Evolutionary conservation across 2,329 filamentous ascomycete genomes (phyloP).

Genomic region (Fusarium siculi): DNA sequence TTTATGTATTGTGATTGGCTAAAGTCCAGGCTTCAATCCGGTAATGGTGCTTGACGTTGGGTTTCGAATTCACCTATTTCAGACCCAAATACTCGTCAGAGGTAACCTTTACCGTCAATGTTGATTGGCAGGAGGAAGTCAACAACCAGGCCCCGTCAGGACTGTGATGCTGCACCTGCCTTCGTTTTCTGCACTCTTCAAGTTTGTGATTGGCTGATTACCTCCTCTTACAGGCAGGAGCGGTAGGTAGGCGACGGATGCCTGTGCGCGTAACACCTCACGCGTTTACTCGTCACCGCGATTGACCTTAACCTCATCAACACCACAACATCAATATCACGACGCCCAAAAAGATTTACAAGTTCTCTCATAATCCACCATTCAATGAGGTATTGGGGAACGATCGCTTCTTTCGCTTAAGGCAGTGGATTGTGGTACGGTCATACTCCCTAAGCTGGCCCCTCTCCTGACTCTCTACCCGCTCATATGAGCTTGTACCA

Average conservation of each 20-base stretch:
- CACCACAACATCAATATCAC: neutral
- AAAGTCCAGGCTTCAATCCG: neutral
- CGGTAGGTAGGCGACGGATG: slow-evolving; percentile 6
- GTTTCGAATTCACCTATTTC: neutral
- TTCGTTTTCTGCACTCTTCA: neutral
- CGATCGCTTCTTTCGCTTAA: slow-evolving; percentile 11
- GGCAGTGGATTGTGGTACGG: slow-evolving; percentile 24
- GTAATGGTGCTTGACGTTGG: neutral
- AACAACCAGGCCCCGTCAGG: neutral
- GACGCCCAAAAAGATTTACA: neutral
- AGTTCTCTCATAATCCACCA: neutral
- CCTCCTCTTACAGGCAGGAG: slow-evolving; percentile 10
- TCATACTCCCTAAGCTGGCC: slow-evolving; percentile 8
- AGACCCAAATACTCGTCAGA: neutral
- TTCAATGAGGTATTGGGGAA: slow-evolving; percentile 20
- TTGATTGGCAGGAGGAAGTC: neutral
- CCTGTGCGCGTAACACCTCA: slow-evolving; percentile 30
- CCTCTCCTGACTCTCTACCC: slow-evolving; percentile 6
- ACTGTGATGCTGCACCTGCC: neutral
- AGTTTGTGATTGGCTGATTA: slow-evolving; percentile 25
- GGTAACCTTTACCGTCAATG: neutral
- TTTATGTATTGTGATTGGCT: neutral
- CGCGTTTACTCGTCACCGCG: slow-evolving; percentile 21
- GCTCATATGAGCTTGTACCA: slow-evolving; percentile 32
- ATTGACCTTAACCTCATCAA: neutral